Evolutionary conservation across 2,329 filamentous ascomycete genomes (phyloP), one percentile per base, ranked within the genome.

Genomic region (Trichoderma hamatum): DNA sequence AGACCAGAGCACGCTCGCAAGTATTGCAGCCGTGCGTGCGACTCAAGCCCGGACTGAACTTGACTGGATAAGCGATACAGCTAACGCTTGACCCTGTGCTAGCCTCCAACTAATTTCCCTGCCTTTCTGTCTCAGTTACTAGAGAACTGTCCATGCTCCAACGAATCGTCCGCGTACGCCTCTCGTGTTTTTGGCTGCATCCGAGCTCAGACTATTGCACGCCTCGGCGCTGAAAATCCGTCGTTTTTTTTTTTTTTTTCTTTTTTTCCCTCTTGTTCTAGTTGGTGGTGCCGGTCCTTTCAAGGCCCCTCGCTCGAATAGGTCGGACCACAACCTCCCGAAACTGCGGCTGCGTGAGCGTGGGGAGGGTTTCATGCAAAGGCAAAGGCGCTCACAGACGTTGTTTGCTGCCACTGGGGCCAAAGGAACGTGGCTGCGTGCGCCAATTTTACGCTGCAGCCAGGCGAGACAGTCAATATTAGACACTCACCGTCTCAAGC

Each of bases 381-480:
- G 7, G 30, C 52, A 32, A 28, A 51, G 36, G 32, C 62, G 13
- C 51, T 32, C 36, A 34, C 36, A 34, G 63, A 61, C 55, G 65
- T 55, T 67, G 65, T 61, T 67, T 67, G 56, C 64, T 61, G 46
- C 43, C 46, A 49, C 55, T 26, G 49, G 56, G 65, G 55, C 56
- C 28, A 54, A 49, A 46, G 43, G 26, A 61, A 19, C 65, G 55
- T 61, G 56, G 55, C 56, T 67, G 65, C 56, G 55, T 61, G 65
- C 56, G 56, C 56, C 56, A 68, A 68, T 68, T 59, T 61, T 11
- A 68, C 65, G 55, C n/a, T 54, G 64, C 64, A 60, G 34, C 52
- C 51, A 36, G 60, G 67, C 59, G 19, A 67, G 64, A 59, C 52
- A 55, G 32, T 52, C 49, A 30, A 61, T 19, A 55, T 68, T 68